Evolutionary conservation across 2,329 filamentous ascomycete genomes (phyloP).

Genomic region (Chaetomium strumarium): DNA sequence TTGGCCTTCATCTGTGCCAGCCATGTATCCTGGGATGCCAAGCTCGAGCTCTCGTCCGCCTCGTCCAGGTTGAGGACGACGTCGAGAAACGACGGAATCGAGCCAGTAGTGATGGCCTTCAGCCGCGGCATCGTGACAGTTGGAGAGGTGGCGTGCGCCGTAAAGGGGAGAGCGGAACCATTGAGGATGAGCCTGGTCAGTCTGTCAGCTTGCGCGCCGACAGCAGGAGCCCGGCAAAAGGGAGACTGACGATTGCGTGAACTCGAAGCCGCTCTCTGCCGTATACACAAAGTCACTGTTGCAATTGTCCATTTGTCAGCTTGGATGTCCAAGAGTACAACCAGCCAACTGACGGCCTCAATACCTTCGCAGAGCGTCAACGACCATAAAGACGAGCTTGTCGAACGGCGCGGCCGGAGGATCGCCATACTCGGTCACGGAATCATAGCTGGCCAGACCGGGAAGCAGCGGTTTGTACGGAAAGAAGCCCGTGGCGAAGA

Average conservation of each 20-base stretch:
- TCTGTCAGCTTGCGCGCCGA: slow-evolving; percentile 2
- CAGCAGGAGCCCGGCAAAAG: background rate
- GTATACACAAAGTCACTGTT: slow-evolving; percentile 87
- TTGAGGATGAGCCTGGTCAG: slow-evolving; percentile 66
- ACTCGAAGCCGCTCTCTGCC: slow-evolving; percentile 71
- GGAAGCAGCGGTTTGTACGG: slow-evolving; percentile 93
- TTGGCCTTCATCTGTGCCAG: slow-evolving; percentile 82
- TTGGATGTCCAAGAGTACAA: background rate
- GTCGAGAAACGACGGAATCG: slow-evolving; percentile 96
- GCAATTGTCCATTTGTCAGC: background rate
- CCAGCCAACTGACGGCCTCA: slow-evolving; percentile 4
- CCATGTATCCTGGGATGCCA: slow-evolving; percentile 91
- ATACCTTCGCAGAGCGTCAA: slow-evolving; percentile 87
- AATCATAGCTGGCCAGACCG: slow-evolving; percentile 61
- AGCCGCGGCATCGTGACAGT: slow-evolving; percentile 98
- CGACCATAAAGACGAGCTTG: slow-evolving; percentile 92
- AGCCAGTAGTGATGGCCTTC: slow-evolving; percentile 95
- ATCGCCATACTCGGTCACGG: slow-evolving; percentile 46
- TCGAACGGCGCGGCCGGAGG: slow-evolving; percentile 70
- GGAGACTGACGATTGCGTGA: slow-evolving; percentile 69
- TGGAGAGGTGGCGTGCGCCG: slow-evolving; percentile 89
- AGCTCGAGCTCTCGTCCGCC: slow-evolving; percentile 81
- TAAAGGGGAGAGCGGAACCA: slow-evolving; percentile 85
- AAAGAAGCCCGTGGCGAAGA: slow-evolving; percentile 91
- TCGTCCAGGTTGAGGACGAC: slow-evolving; percentile 96